Evolutionary conservation across 2,329 filamentous ascomycete genomes (phyloP).

Genomic region (Metarhizium brunneum): DNA sequence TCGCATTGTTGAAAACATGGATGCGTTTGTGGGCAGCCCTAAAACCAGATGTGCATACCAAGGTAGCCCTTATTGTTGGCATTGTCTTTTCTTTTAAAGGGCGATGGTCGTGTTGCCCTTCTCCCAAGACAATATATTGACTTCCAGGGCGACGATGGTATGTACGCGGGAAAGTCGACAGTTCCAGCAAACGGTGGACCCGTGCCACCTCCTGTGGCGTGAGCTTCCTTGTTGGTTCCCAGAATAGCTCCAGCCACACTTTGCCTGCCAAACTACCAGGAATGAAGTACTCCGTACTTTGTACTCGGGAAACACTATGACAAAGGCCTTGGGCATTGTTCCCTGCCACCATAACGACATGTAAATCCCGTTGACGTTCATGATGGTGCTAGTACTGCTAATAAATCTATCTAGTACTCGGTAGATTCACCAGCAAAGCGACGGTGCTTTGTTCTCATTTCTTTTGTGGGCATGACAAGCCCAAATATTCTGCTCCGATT

Average conservation of each 20-base stretch:
- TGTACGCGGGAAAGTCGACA: background rate
- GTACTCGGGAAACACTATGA: no score
- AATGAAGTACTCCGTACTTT: no score
- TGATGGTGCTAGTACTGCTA: no score
- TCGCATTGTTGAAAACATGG: background rate
- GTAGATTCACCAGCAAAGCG: no score
- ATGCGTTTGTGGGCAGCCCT: background rate
- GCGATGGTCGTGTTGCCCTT: background rate
- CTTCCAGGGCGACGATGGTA: background rate
- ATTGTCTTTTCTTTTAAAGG: background rate
- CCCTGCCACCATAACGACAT: no score
- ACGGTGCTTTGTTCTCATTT: no score
- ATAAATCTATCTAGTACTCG: no score
- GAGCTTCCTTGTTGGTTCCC: conserved; percentile 7
- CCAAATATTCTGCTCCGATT: no score
- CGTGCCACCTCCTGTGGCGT: conserved; percentile 15
- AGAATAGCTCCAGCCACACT: conserved; percentile 14
- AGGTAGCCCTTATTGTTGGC: background rate
- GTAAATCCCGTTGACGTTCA: no score
- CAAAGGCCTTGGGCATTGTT: no score
- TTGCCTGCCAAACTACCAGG: background rate
- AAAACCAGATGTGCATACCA: background rate
- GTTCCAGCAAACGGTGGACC: background rate
- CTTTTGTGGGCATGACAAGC: no score
- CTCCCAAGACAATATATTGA: background rate